These are phyloP conservation scores for Galerina marginata DNA, from an alignment of 768 basidiomycete genomes.

Conservation along the genomic window DNA sequence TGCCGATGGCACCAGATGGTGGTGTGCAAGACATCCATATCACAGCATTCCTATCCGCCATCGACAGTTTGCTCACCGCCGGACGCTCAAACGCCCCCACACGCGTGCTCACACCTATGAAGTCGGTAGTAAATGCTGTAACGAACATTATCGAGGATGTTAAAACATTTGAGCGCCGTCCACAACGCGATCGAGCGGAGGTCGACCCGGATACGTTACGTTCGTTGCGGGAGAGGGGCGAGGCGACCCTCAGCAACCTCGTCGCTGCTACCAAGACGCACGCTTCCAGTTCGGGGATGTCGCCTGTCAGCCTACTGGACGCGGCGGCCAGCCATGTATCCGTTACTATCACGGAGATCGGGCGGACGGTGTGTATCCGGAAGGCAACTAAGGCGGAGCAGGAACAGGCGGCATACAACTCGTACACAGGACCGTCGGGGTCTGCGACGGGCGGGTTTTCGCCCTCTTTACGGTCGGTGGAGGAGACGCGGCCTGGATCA, in stretches of 20 bases:
- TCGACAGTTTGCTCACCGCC: conserved; percentile 84
- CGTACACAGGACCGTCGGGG: conserved; percentile 33
- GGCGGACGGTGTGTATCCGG: conserved; percentile 77
- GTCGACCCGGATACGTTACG: conserved; percentile 71
- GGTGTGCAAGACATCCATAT: conserved; percentile 89
- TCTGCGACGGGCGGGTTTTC: conserved; percentile 31
- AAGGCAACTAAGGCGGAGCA: conserved; percentile 77
- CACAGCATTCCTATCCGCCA: conserved; percentile 89
- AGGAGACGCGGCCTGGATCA: conserved; percentile 46
- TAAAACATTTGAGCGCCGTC: conserved; percentile 73
- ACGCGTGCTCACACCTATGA: conserved; percentile 91
- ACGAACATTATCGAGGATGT: conserved; percentile 89
- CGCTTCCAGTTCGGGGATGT: conserved; percentile 89
- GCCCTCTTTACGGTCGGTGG: conserved; percentile 50
- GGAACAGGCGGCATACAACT: conserved; percentile 59
- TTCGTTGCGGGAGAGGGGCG: conserved; percentile 73
- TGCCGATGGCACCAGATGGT: conserved; percentile 87
- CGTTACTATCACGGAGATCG: conserved; percentile 86
- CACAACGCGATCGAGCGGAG: conserved; percentile 58
- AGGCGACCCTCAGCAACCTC: conserved; percentile 89
- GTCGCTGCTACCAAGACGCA: conserved; percentile 90
- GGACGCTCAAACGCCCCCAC: conserved; percentile 89
- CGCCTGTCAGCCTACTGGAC: conserved; percentile 93
- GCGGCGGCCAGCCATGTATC: conserved; percentile 96
- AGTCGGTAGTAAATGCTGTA: conserved; percentile 88